Percentiles rank a stretch among this genome's conserved stretches.
Evolutionary conservation across 768 basidiomycete genomes (phyloP).

Genomic region (Scleroderma citrinum): DNA sequence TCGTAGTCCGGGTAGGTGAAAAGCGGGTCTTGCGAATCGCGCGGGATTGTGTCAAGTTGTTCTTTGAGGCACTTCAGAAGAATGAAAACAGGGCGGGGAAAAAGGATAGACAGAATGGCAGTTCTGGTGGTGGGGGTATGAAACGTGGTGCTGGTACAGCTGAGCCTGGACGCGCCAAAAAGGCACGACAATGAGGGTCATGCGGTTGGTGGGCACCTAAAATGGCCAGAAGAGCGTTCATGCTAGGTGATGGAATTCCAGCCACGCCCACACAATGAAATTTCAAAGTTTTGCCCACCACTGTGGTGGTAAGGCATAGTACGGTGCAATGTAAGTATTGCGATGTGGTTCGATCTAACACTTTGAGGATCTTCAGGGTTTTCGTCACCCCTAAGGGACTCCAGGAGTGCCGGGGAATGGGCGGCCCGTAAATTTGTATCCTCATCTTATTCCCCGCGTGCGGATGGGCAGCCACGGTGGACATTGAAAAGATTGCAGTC

Average conservation of each 20-base stretch:
- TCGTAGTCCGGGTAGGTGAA: conserved; percentile 75
- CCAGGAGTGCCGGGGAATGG: too few relatives aligned
- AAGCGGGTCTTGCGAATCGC: conserved; percentile 53
- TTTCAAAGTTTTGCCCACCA: neutral
- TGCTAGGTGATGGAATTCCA: too few relatives aligned
- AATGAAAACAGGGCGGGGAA: neutral
- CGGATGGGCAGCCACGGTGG: too few relatives aligned
- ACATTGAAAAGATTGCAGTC: too few relatives aligned
- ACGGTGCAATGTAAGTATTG: too few relatives aligned
- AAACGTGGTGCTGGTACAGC: conserved; percentile 15
- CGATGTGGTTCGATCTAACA: too few relatives aligned
- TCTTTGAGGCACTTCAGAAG: conserved; percentile 8
- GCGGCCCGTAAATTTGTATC: too few relatives aligned
- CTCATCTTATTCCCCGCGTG: too few relatives aligned
- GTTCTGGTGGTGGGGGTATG: neutral
- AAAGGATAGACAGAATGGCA: neutral
- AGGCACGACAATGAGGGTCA: conserved; percentile 11
- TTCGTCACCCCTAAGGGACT: too few relatives aligned
- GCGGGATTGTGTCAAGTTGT: conserved; percentile 10
- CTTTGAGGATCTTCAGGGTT: too few relatives aligned
- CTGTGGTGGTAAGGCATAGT: too few relatives aligned
- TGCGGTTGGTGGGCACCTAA: neutral
- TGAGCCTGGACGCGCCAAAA: conserved; percentile 15
- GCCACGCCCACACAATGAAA: neutral
- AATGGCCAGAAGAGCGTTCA: too few relatives aligned